phyloP scores from a whole-genome alignment of 495 filamentous ascomycete species.

The Achaetomiella virescens region DNA sequence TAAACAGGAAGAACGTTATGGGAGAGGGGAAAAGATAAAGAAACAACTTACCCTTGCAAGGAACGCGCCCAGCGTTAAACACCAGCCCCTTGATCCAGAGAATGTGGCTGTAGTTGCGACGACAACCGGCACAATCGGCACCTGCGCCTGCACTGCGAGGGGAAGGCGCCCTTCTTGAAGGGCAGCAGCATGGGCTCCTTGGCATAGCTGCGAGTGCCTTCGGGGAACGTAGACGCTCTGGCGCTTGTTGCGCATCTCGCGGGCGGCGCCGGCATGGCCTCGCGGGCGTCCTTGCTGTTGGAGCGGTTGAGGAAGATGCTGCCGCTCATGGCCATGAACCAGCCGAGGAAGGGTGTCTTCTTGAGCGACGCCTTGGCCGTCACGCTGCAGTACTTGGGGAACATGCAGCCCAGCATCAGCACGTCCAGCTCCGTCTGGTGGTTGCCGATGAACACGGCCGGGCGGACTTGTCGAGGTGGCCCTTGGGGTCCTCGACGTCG shows the following conservation, averaged over 20 bases:
- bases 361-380: slow-evolving; percentile 86
- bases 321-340: slow-evolving; percentile 90
- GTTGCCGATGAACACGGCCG: slow-evolving; percentile 87
- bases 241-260: slow-evolving; percentile 64
- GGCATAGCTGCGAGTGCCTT: slow-evolving; percentile 88
- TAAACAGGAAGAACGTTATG: not conserved
- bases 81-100: slow-evolving; percentile 60
- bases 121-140: slow-evolving; percentile 85
- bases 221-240: slow-evolving; percentile 89
- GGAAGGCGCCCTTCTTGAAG: slow-evolving; percentile 98
- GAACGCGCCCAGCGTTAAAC: slow-evolving; percentile 72
- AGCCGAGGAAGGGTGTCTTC: slow-evolving; percentile 80
- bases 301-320: slow-evolving; percentile 91
- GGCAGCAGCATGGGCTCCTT: slow-evolving; percentile 71
- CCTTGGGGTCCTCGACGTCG: slow-evolving; percentile 59
- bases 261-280: slow-evolving; percentile 77
- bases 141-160: slow-evolving; percentile 85
- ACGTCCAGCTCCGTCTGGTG: slow-evolving; percentile 96
- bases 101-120: slow-evolving; percentile 77
- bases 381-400: slow-evolving; percentile 86
- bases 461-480: slow-evolving; percentile 59
- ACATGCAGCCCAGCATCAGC: slow-evolving; percentile 76
- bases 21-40: not conserved
- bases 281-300: slow-evolving; percentile 72
- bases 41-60: slow-evolving; percentile 62